Base-by-base conservation (phyloP, 2,329 filamentous ascomycete genomes). In the Tolypocladium cylindrosporum region DNA sequence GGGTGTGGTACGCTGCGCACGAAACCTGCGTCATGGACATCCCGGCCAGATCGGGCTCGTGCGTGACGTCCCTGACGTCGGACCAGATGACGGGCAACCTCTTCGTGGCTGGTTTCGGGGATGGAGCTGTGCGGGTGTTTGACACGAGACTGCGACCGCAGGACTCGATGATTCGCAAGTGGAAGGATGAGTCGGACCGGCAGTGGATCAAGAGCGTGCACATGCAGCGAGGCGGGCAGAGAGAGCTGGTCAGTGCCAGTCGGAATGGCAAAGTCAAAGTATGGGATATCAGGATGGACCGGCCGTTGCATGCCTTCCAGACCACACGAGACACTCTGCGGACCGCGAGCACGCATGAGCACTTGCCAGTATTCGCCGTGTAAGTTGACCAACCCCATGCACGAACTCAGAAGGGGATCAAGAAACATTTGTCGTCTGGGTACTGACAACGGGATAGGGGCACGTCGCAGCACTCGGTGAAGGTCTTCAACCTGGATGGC, bases 1-100 rank as follows among this genome's bases (percentile, higher is more conserved):
- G 92, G 41, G 90, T 97, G 40, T 99, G 94, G 94, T 94, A 95
- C 68, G 93, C 93, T 19, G 91, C 90, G 9, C 89, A 90, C 50
- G 94, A 99, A 77, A 88, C 94, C 42, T 97, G 93, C 74, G 84
- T 91, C 56, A 89, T 87, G 77, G 94, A 99, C 69, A 97, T 99
- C 56, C 91, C 92, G 40, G 94, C 94, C 13, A 87, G 94, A 40
- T 97, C 93, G 0, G 91, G 91, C 40, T 96, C 91, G 19, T 97
- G 93, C 71, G 94, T 99, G 61, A 99, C 94, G 5, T 95, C 91
- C 10, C 77, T 99, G 62, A 97, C 94, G 3, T 96, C 91, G 19
- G 94, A 99, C 72, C 94, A 97, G 78, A 96, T 99, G 73, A 96
- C 95, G 56, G 94, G 94, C 50, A 92, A 97, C 67, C 86, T 97